These are phyloP conservation scores for Chytriomyces confervae DNA, from an alignment of 192 early-diverging fungal species.

Conservation along the genomic window DNA sequence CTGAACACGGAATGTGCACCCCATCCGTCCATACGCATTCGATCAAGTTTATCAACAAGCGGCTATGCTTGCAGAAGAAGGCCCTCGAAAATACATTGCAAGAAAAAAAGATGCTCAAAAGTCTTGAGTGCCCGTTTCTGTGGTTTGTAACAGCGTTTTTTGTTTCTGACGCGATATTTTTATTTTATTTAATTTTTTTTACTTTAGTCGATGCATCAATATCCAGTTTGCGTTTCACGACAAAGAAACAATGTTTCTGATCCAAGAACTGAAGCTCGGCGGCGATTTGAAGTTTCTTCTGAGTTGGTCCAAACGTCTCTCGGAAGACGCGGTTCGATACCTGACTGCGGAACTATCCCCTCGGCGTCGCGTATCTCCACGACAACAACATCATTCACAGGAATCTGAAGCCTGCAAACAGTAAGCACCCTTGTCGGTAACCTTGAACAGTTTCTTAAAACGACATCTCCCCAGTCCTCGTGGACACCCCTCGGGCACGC, in stretches of 20 bases:
- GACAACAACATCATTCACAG: background rate
- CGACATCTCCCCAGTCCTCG: conserved; percentile 54
- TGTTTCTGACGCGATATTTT: background rate
- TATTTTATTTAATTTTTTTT: no score
- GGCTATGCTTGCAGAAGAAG: conserved; percentile 81
- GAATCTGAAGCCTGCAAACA: background rate
- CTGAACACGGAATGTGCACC: no score
- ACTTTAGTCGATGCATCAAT: no score
- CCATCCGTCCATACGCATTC: background rate
- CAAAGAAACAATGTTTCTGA: background rate
- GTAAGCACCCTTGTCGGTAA: background rate
- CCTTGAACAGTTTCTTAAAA: background rate
- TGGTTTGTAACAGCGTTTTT: background rate
- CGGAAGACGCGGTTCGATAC: background rate
- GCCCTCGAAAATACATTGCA: conserved; percentile 89
- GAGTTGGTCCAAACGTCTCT: background rate
- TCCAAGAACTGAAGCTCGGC: background rate
- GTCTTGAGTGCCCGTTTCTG: conserved; percentile 9
- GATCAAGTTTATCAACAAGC: conserved; percentile 46
- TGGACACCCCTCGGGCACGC: conserved; percentile 82
- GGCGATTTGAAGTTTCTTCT: background rate
- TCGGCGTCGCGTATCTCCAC: background rate
- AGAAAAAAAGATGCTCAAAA: conserved; percentile 75
- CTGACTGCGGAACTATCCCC: background rate
- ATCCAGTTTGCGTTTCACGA: background rate